phyloP scores from a whole-genome alignment of 169 alveolate species.

The Toxoplasma gondii region DNA sequence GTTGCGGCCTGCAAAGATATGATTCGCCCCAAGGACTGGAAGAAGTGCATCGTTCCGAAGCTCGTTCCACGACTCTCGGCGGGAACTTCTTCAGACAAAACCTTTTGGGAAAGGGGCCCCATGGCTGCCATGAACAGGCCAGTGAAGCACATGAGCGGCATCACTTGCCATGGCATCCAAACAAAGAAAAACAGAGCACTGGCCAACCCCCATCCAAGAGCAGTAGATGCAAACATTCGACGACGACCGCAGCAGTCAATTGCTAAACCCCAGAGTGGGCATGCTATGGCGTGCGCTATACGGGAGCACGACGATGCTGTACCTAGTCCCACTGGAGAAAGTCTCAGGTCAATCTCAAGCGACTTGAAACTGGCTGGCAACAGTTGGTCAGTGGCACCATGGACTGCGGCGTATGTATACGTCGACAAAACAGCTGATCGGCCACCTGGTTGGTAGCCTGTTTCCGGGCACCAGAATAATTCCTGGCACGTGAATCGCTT shows the following conservation, averaged over 20 bases:
- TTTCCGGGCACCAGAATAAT: slow-evolving; percentile 22
- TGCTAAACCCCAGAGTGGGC: slow-evolving; percentile 90
- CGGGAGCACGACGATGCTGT: slow-evolving; percentile 80
- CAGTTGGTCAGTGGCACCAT: slow-evolving; percentile 86
- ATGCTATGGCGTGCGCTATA: slow-evolving; percentile 81
- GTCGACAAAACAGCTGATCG: slow-evolving; percentile 29
- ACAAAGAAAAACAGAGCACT: slow-evolving; percentile 77
- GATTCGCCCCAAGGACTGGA: slow-evolving; percentile 81
- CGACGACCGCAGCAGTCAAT: slow-evolving; percentile 82
- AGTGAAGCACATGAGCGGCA: slow-evolving; percentile 77
- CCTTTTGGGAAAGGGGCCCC: slow-evolving; percentile 87
- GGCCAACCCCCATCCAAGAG: slow-evolving; percentile 82
- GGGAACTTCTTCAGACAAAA: slow-evolving; percentile 81
- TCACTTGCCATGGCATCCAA: slow-evolving; percentile 76
- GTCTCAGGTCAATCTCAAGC: slow-evolving; percentile 84
- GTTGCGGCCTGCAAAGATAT: slow-evolving; percentile 81
- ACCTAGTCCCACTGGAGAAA: slow-evolving; percentile 83
- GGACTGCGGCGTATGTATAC: slow-evolving; percentile 76
- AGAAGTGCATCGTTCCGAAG: slow-evolving; percentile 82
- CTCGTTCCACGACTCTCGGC: slow-evolving; percentile 80
- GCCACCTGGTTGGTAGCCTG: slow-evolving; percentile 6
- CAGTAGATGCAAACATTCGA: slow-evolving; percentile 53
- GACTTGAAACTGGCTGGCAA: slow-evolving; percentile 88
- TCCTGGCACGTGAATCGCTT: not conserved
- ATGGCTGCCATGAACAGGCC: slow-evolving; percentile 85